These are phyloP conservation scores for Croton laevigatus DNA, from an alignment of 441 rosid species.

Conservation along the genomic window DNA sequence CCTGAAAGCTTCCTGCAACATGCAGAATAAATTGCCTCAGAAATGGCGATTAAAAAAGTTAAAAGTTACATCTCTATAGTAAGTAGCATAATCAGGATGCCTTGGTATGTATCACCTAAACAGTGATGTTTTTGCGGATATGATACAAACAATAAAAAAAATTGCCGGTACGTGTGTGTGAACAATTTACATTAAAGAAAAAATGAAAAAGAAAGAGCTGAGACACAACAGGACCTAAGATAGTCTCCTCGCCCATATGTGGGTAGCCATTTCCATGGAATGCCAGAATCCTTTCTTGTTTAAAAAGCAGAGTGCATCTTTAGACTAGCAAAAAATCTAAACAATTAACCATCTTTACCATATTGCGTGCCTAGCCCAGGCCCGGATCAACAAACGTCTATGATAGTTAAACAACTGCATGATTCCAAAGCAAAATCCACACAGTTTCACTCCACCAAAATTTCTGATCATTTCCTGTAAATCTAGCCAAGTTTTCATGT, in stretches of 20 bases:
- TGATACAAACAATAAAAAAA: neutral
- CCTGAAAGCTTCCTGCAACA: slow-evolving; percentile 15
- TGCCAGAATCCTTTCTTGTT: neutral
- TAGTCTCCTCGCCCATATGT: neutral
- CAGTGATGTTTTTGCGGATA: neutral
- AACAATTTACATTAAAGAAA: neutral
- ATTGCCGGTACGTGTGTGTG: neutral
- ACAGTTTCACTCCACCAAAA: slow-evolving; percentile 3
- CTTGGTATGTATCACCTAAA: neutral
- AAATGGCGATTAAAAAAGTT: neutral
- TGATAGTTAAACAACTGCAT: neutral
- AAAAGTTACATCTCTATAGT: too few species aligned
- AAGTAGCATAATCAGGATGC: neutral
- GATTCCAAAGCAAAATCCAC: neutral
- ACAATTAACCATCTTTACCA: neutral
- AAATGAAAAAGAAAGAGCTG: too few species aligned
- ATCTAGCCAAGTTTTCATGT: slow-evolving; percentile 1
- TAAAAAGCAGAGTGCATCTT: neutral
- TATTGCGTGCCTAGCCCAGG: neutral
- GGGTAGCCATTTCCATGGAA: neutral
- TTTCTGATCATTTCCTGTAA: neutral
- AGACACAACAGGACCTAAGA: neutral
- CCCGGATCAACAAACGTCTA: neutral
- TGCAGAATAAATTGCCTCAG: neutral
- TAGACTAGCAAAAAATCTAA: neutral